These are phyloP conservation scores for Alopecurus myosuroides DNA, from an alignment of 176 grass and related monocot species.

Conservation along the genomic window DNA sequence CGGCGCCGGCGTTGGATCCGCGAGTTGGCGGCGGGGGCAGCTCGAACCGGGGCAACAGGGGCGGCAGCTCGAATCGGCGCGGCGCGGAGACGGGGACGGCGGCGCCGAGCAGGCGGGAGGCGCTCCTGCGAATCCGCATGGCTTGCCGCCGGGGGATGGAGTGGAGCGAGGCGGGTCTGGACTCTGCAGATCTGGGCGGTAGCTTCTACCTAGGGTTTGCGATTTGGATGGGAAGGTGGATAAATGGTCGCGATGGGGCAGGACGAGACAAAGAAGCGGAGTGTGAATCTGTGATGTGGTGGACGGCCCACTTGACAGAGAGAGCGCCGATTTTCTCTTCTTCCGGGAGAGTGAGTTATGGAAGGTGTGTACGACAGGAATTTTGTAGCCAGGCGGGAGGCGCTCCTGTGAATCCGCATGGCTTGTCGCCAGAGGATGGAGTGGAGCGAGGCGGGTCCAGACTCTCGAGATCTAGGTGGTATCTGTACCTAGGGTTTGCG, in stretches of 20 bases:
- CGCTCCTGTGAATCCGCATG: conserved; percentile 28
- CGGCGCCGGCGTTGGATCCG: background rate
- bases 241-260: background rate
- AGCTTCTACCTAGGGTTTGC: conserved; percentile 7
- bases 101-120: conserved; percentile 27
- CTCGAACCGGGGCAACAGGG: background rate
- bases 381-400: too few relatives aligned
- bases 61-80: background rate
- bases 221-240: conserved; percentile 3
- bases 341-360: too few relatives aligned
- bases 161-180: background rate
- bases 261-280: background rate
- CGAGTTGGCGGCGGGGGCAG: background rate
- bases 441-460: too few relatives aligned
- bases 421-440: background rate
- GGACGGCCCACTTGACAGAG: background rate
- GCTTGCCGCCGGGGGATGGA: background rate
- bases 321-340: background rate
- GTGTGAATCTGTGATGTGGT: too few relatives aligned
- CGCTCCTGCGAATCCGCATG: conserved; percentile 49
- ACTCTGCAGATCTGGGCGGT: conserved; percentile 22
- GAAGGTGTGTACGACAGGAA: background rate
- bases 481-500: conserved; percentile 8
- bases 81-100: background rate
- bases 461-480: conserved; percentile 24